Evolutionary conservation across 768 basidiomycete species (phyloP).

Genomic region (Lentinula boryana): DNA sequence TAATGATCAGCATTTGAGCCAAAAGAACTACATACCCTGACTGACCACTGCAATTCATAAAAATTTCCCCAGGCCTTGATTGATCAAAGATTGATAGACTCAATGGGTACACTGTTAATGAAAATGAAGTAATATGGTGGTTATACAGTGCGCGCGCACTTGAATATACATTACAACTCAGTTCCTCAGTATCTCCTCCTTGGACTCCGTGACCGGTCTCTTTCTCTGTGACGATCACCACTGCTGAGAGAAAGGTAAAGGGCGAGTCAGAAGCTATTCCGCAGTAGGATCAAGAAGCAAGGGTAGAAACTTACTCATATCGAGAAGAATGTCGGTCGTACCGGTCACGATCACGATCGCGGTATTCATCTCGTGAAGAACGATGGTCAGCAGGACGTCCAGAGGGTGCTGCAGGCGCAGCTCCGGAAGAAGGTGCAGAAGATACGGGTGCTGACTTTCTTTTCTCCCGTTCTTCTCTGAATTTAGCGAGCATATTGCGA

Average conservation of each 20-base stretch:
- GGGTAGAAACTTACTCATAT: conserved; percentile 58
- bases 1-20: background rate
- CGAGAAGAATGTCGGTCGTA: conserved; percentile 66
- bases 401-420: conserved; percentile 26
- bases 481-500: conserved; percentile 87
- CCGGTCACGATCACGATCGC: conserved; percentile 65
- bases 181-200: conserved; percentile 38
- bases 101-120: background rate
- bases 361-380: conserved; percentile 49
- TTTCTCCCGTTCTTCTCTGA: conserved; percentile 87
- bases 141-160: background rate
- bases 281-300: conserved; percentile 13
- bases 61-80: background rate
- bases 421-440: conserved; percentile 27
- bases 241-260: conserved; percentile 10
- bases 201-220: conserved; percentile 71
- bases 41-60: background rate
- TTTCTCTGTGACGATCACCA: conserved; percentile 65
- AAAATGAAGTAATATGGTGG: background rate
- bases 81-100: conserved; percentile 2
- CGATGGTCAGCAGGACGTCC: conserved; percentile 51
- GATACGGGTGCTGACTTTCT: conserved; percentile 52
- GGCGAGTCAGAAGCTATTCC: conserved; percentile 19
- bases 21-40: background rate
- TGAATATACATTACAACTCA: conserved; percentile 34